These are phyloP conservation scores for Sextonia rubra DNA, from an alignment of 164 flowering plant species.

Conservation along the genomic window DNA sequence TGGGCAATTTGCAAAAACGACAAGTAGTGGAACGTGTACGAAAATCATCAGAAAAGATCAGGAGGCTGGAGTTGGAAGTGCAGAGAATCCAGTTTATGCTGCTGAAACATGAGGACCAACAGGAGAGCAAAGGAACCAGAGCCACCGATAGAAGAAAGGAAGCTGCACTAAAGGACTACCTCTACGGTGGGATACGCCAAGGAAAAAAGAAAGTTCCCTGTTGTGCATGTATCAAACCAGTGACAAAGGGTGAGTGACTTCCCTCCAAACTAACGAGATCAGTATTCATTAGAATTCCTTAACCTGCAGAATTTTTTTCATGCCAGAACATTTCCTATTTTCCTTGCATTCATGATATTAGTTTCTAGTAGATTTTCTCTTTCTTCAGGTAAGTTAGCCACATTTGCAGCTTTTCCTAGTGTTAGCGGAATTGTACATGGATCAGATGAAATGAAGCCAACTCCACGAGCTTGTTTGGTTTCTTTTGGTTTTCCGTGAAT, in stretches of 20 bases:
- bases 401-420: too few species aligned
- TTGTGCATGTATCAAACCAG: constrained; percentile 58
- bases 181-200: constrained; percentile 33
- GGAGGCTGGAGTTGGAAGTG: constrained; percentile 65
- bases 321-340: background rate
- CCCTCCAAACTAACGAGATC: background rate
- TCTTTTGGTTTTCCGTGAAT: background rate
- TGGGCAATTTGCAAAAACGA: constrained; percentile 24
- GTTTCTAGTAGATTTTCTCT: background rate
- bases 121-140: constrained; percentile 33
- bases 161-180: constrained; percentile 51
- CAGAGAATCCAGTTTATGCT: constrained; percentile 61
- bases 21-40: constrained; percentile 50
- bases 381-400: background rate
- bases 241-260: constrained; percentile 28
- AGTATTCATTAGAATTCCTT: too few species aligned
- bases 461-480: background rate
- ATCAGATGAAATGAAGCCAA: too few species aligned
- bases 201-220: constrained; percentile 38
- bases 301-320: background rate
- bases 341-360: too few species aligned
- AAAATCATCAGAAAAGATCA: constrained; percentile 73
- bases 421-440: background rate
- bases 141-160: constrained; percentile 32
- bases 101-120: constrained; percentile 56